Evolutionary conservation across 2,329 filamentous ascomycete genomes (phyloP), one percentile per base, ranked within the genome.

Genomic region (Colletotrichum agaves): DNA sequence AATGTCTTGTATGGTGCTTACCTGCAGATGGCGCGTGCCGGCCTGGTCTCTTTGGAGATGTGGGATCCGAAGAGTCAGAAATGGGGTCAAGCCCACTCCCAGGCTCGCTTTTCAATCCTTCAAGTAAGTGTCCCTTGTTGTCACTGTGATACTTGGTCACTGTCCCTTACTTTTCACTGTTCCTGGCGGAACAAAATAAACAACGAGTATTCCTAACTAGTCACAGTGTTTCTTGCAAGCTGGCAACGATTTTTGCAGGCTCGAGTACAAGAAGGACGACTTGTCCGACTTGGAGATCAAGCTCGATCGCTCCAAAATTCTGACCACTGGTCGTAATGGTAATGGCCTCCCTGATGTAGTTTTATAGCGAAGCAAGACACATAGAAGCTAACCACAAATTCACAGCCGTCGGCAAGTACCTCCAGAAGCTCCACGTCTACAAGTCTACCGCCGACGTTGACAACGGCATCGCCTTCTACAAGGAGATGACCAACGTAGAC

Each of bases 41-140:
- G 96, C 69, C 84, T 99, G 49, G 88, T 90, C 5, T 92, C 94
- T 1, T 86, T 98, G 21, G 95, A 98, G 77, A 93, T 96, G 85
- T 98, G 94, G 94, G 94, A 98, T 75, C 94, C 94, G 5, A 94
- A 94, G 82, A 90, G 87, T 73, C 85, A 90, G 72, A 97, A 97
- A 82, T 97, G 94, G 94, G 94, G 94, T 8, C 94, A 97, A 79
- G 88, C 92, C 71, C 94, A 97, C 77, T 97, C 93, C 80, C 93
- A 97, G 80, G 94, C 94, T 21, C 91, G 94, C 11, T 98, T 94
- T 81, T 93, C 91, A 58, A 97, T 98, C 74, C 83, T 98, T 44
- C 89, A 88, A 73, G 78, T 78, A 68, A 15, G 73, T 64, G 23
- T 19, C 41, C 6, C 23, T n/a, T 33, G 15, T 47, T 3, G 2